A percentile compares a stretch with the other conserved stretches of the same genome.
Evolutionary conservation across 2,329 filamentous ascomycete genomes (phyloP).

Genomic region (Hypoxylon sp.): DNA sequence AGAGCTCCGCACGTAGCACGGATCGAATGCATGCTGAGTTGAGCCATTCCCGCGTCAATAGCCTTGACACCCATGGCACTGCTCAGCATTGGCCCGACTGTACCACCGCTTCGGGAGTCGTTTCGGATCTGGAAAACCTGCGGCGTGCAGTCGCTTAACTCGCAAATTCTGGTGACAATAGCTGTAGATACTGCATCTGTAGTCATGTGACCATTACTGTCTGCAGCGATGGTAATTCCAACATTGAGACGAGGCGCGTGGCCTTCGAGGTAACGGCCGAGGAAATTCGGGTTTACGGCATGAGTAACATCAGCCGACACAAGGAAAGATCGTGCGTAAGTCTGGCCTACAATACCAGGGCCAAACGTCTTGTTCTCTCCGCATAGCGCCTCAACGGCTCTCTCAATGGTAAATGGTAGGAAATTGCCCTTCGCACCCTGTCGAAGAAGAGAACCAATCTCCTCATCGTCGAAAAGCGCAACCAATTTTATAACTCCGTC

Average conservation of each 20-base stretch:
- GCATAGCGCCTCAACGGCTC: constrained; percentile 77
- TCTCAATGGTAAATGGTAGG: constrained; percentile 83
- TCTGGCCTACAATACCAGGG: constrained; percentile 78
- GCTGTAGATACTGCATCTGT: constrained; percentile 89
- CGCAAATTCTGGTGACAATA: constrained; percentile 82
- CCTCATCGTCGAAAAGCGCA: constrained; percentile 96
- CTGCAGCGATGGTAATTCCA: constrained; percentile 82
- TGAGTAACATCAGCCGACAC: constrained; percentile 94
- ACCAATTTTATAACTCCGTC: constrained; percentile 87
- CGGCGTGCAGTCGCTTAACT: constrained; percentile 76
- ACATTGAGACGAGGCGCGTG: constrained; percentile 92
- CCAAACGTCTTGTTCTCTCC: constrained; percentile 60
- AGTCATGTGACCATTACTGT: constrained; percentile 96
- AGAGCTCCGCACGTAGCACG: constrained; percentile 87
- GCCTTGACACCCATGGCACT: constrained; percentile 83
- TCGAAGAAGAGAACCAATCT: constrained; percentile 90
- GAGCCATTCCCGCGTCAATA: constrained; percentile 89
- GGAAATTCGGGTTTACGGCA: constrained; percentile 94
- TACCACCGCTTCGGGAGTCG: constrained; percentile 89
- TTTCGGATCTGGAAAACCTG: constrained; percentile 97
- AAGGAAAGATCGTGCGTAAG: constrained; percentile 92
- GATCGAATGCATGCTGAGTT: constrained; percentile 94
- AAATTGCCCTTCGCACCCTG: constrained; percentile 94
- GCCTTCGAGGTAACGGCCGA: constrained; percentile 82
- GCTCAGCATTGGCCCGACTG: constrained; percentile 92